These are phyloP conservation scores for Globisporangium radiosum DNA, from an alignment of 352 stramenopile genomes.

Conservation along the genomic window DNA sequence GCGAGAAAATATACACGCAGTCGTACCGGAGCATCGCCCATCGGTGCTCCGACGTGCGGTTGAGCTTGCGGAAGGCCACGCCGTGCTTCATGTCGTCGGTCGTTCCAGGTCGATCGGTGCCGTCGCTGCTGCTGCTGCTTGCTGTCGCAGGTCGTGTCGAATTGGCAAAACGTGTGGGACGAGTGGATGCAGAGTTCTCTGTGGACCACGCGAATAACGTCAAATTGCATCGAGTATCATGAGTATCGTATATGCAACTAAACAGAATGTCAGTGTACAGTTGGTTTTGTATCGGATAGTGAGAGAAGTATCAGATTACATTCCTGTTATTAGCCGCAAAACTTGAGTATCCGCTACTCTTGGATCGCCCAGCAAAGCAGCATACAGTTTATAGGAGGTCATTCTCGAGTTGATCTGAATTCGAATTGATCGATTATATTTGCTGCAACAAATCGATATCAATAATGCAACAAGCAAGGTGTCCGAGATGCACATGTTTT, in stretches of 20 bases:
- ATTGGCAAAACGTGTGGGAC: no score
- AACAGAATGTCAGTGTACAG: no score
- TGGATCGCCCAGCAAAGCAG: not conserved
- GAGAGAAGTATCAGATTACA: no score
- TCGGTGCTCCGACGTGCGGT: conserved; percentile 90
- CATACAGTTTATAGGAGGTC: not conserved
- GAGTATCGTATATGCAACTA: no score
- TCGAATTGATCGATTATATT: not conserved
- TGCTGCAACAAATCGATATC: no score
- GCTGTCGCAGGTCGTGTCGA: not conserved
- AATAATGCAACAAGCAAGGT: not conserved
- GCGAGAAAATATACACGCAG: not conserved
- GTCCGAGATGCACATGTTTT: not conserved
- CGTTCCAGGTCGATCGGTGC: not conserved
- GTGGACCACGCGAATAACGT: not conserved
- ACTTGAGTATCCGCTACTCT: no score
- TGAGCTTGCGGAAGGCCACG: conserved; percentile 88
- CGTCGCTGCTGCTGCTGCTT: not conserved
- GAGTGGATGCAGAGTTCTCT: no score
- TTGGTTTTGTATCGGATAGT: no score
- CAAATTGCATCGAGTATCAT: not conserved
- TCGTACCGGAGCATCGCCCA: conserved; percentile 93
- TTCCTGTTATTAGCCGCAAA: no score
- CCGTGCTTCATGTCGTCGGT: conserved; percentile 68
- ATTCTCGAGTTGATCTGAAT: not conserved